Evolutionary conservation across 805 yeast genomes (phyloP), one percentile per base, ranked within the genome.

Genomic region (Saturnispora gosingensis): DNA sequence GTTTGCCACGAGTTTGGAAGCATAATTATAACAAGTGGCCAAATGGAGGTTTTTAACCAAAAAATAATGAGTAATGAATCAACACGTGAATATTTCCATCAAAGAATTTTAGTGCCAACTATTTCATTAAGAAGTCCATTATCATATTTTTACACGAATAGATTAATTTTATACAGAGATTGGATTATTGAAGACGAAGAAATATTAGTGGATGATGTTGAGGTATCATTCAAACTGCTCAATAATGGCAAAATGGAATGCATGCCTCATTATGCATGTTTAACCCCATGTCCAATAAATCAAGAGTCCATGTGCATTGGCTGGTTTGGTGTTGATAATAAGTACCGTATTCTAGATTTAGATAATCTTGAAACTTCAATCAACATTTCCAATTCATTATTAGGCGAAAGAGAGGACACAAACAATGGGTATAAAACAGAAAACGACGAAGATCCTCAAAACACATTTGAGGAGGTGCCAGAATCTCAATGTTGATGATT

Each of bases 71-170:
- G 53, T 22, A 44, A 46, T 15, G 56, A 43, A 10, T 53, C 46
- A 20, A 27, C 11, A 28, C 34, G 27, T 16, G 45, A 48, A 1
- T 59, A 50, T 27, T 57, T 64, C 10, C 54, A 56, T n/a, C 68
- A 66, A 51, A 59, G 57, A 34, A 63, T 65, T 8, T 52, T 66
- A n/a, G 67, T 66, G 1, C 70, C 70, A 1, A 55, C 55, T 4
- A 49, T 66, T 10, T 61, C 69, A 4, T 44, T 66, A 40, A 64
- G 59, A 39, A 61, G 64, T 1, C 58, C 62, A 1, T 50, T 64
- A 54, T 61, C 67, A 3, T 53, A 54, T 35, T 60, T 59, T 43
- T 66, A 55, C 48, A 59, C 63, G 1, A 63, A 62, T 45, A 52
- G 70, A 43, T 56, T 66, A 25, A 60, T 66, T 3, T 36, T 66